A percentile compares a stretch with the other conserved stretches of the same genome.
Evolutionary conservation across 805 yeast genomes (phyloP).

Genomic region (Candida incommunis): DNA sequence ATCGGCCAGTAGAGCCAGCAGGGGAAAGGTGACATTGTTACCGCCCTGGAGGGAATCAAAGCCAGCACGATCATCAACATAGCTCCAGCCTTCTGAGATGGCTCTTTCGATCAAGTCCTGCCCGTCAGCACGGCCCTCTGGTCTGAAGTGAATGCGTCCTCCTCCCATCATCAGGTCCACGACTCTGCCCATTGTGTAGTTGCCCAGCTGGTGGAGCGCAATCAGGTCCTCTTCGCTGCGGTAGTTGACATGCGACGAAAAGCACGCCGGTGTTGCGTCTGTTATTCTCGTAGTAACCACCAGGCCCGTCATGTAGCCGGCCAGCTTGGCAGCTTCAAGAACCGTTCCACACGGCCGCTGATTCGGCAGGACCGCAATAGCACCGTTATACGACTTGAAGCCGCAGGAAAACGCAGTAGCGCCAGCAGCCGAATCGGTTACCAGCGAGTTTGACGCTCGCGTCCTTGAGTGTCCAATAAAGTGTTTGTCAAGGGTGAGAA

Average conservation of each 20-base stretch:
- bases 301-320: constrained; percentile 73
- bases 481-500: constrained; percentile 49
- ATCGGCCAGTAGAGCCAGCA: constrained; percentile 62
- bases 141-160: constrained; percentile 59
- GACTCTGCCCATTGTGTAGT: constrained; percentile 67
- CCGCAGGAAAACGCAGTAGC: constrained; percentile 90
- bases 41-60: constrained; percentile 49
- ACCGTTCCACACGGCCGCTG: constrained; percentile 75
- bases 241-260: constrained; percentile 63
- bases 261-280: constrained; percentile 92
- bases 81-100: constrained; percentile 42
- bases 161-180: constrained; percentile 90
- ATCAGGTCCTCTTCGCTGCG: constrained; percentile 73
- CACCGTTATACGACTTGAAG: constrained; percentile 74
- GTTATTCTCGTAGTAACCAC: constrained; percentile 88
- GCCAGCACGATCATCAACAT: constrained; percentile 41
- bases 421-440: constrained; percentile 95
- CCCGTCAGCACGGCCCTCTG: constrained; percentile 54
- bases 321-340: constrained; percentile 71
- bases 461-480: constrained; percentile 79
- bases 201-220: constrained; percentile 78
- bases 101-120: constrained; percentile 59
- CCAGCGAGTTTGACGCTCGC: constrained; percentile 55
- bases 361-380: constrained; percentile 68
- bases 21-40: constrained; percentile 53